Base-by-base conservation (phyloP, 148 eudicot species). In the Selenicereus undatus region DNA sequence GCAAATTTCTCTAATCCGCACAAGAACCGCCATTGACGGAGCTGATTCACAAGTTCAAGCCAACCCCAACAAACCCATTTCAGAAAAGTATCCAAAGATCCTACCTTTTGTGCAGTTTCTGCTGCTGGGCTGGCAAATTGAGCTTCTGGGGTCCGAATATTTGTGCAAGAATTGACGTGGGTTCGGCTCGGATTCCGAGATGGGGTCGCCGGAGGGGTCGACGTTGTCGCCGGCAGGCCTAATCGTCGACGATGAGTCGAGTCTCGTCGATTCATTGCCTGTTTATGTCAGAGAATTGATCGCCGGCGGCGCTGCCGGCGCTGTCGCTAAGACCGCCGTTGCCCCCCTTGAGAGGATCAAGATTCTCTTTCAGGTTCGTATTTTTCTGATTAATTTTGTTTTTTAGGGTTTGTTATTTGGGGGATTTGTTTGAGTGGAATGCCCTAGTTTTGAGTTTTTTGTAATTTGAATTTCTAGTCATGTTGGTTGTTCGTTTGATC, bases 221-320 rank as follows among this genome's bases (percentile, higher is more conserved):
- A 76, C 98, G 71, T 84, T 91, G 80, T 88, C 93, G 56, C 75
- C 91, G 30, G 92, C 90, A 18, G 83, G 74, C 17, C 56, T 84
- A 7, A 82, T 91, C 45, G 91, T 89, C 24, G 95, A 88, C 27
- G 90, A 85, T 30, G 71, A 84, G 27, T 75, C 92, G 1, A 77
- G 84, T 7, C 74, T 73, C 30, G 71, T 94, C n/a, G 95, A 94
- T 91, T 75, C 79, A 36, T 78, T 96, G 82, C 99, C 99, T 9
- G 78, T 90, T 52, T 96, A 92, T 84, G 98, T 87, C 1, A 91
- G 90, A 83, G 99, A 96, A 85, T 88, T 96, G 83, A 96, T 94
- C 66, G 98, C 99, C 35, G 99, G 99, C 32, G 99, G 99, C 24
- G 92, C 95, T 74, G 94, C 99, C 62, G 99, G 99, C 1, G 99